These are phyloP conservation scores for Clausena lansium DNA, from an alignment of 345 rosid species.

Conservation along the genomic window DNA sequence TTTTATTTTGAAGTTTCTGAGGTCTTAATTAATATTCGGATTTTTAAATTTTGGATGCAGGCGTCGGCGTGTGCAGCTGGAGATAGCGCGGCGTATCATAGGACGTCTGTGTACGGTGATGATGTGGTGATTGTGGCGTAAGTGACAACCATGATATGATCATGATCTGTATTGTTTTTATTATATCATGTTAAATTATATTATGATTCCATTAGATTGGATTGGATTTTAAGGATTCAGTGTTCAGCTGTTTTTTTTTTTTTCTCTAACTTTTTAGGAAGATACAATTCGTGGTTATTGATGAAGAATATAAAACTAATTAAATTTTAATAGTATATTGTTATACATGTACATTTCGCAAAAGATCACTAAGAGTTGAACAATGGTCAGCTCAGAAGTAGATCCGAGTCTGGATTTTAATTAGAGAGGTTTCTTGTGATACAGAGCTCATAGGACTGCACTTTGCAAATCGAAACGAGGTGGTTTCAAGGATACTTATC, in stretches of 20 bases:
- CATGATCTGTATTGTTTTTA: not conserved
- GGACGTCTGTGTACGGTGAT: conserved; percentile 71
- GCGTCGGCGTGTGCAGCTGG: conserved; percentile 82
- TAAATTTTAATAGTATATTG: no score
- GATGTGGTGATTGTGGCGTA: conserved; percentile 93
- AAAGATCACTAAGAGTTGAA: no score
- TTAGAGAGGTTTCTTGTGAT: not conserved
- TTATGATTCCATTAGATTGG: not conserved
- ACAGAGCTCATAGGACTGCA: conserved; percentile 81
- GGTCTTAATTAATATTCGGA: not conserved
- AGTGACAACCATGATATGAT: conserved; percentile 18
- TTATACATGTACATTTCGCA: no score
- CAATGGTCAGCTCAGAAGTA: no score
- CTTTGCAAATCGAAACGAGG: conserved; percentile 86
- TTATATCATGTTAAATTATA: not conserved
- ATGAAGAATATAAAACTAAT: no score
- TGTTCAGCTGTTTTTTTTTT: no score
- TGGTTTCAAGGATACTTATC: conserved; percentile 82
- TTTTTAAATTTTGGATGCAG: conserved; percentile 25
- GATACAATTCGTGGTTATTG: no score
- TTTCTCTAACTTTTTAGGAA: no score
- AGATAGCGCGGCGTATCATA: conserved; percentile 87
- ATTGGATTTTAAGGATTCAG: no score
- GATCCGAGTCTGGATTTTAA: not conserved
- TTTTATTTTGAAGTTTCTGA: no score